Evolutionary conservation across 1,284 basidiomycete genomes (phyloP), one percentile per base, ranked within the genome.

Genomic region (Coniferiporia weirii): DNA sequence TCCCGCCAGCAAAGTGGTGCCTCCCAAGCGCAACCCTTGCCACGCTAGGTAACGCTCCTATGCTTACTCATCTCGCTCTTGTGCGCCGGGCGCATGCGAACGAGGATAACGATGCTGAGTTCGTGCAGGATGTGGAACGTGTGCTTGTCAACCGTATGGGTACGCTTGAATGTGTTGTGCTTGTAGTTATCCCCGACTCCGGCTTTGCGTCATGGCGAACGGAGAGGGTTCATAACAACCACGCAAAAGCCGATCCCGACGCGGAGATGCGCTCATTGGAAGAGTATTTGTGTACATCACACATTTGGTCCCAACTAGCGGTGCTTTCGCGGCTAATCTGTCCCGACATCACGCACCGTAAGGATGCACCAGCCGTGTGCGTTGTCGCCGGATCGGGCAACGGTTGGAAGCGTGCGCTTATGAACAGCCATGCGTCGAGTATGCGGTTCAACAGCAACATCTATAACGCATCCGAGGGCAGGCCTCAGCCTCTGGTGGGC

Each of bases 11-110:
- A 47, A 63, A 64, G 5, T 77, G 76, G 75, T 62, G 64, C 45
- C 70, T 73, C 3, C 77, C 76, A 1, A 64, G 64, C 44, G 64
- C 68, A 13, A 72, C 75, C 20, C 64, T 78, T n/a, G 56, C 62
- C 12, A 63, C 69, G 13, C 72, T 77, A 50, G 73, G 72, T 7
- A 44, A 65, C 9, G 66, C 71, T 1, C 71, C 71, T 3, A 64
- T 67, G 27, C 70, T 79, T 9, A 71, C 76, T 5, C 73, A 78
- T 61, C 66, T 79, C n/a, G 71, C 75, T 46, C 66, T 79, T 19
- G 64, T 74, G 1, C 74, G 77, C 32, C 71, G 73, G 4, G 68
- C 72, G 19, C 68, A 75, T 51, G 73, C 73, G 2, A 78, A 78
- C 61, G 69, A 71, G 58, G 73, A 72, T 38, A 79, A 78, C 59